A percentile compares a stretch with the other conserved stretches of the same genome.
These are phyloP conservation scores for Saxophila tyrrhenica DNA, from an alignment of 495 filamentous ascomycete genomes.

Conservation along the genomic window DNA sequence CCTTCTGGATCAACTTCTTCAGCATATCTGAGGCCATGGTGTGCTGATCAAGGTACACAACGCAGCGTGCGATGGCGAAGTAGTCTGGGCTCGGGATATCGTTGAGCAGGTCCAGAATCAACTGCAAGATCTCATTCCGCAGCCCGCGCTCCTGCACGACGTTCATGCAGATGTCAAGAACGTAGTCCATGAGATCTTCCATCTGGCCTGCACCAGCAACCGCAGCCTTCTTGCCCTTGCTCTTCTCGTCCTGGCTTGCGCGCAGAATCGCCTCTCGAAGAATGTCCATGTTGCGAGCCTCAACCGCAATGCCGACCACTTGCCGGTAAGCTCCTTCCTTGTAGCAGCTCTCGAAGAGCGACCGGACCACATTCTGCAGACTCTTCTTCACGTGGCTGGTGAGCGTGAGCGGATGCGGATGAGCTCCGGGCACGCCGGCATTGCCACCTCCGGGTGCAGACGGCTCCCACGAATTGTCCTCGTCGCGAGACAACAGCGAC, in stretches of 20 bases:
- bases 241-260: constrained; percentile 69
- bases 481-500: constrained; percentile 75
- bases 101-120: constrained; percentile 79
- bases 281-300: constrained; percentile 85
- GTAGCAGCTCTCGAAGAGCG: constrained; percentile 85
- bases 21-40: constrained; percentile 84
- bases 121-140: constrained; percentile 70
- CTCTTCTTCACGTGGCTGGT: constrained; percentile 52
- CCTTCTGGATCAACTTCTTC: constrained; percentile 66
- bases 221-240: constrained; percentile 39
- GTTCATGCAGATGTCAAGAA: constrained; percentile 91
- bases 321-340: constrained; percentile 79
- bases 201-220: constrained; percentile 33
- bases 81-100: constrained; percentile 87
- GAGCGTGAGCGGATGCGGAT: constrained; percentile 44
- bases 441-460: constrained; percentile 43
- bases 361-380: constrained; percentile 70
- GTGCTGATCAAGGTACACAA: constrained; percentile 89
- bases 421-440: constrained; percentile 39
- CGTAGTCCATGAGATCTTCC: constrained; percentile 94
- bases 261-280: constrained; percentile 75
- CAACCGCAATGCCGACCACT: constrained; percentile 96
- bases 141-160: constrained; percentile 88
- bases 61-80: constrained; percentile 96
- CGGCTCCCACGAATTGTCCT: constrained; percentile 47